Conservation (phyloP, 2,329 filamentous ascomycete genomes). For the Ambrosiella cleistominuta region DNA sequence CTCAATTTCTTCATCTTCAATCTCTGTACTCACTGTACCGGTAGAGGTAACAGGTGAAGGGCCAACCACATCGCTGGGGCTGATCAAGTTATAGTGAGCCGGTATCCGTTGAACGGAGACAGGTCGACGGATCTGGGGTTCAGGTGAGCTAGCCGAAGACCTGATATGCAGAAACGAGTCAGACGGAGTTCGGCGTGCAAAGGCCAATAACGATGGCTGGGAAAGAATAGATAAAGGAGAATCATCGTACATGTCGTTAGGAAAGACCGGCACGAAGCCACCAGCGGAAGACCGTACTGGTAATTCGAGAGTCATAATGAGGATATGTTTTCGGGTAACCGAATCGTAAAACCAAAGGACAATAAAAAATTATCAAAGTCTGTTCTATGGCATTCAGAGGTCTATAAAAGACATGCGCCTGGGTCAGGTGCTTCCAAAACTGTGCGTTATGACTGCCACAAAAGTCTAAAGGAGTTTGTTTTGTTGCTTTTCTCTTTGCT, state of each 20-base stretch:
- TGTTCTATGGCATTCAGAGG: not conserved
- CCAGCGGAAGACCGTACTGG: slow-evolving; percentile 44
- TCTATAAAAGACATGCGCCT: not conserved
- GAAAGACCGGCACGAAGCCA: slow-evolving; percentile 26
- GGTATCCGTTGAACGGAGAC: slow-evolving; percentile 30
- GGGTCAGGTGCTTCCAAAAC: not conserved
- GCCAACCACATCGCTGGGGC: slow-evolving; percentile 54
- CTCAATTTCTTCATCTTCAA: slow-evolving; percentile 58
- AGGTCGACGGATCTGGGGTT: slow-evolving; percentile 34
- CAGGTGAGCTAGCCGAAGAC: slow-evolving; percentile 22
- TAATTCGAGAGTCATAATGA: slow-evolving; percentile 41
- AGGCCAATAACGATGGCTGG: not conserved
- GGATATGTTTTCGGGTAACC: not conserved
- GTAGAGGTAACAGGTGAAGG: slow-evolving; percentile 76
- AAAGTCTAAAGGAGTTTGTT: not conserved
- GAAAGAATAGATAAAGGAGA: not conserved
- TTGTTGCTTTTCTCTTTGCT: not conserved
- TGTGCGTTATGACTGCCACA: not conserved
- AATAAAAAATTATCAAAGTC: not conserved
- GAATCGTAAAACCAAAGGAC: not conserved
- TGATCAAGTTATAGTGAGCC: slow-evolving; percentile 38
- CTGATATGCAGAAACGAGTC: slow-evolving; percentile 19
- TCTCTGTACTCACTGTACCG: slow-evolving; percentile 67
- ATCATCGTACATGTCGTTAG: slow-evolving; percentile 17
- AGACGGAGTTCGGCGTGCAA: not conserved